Conservation (phyloP, 345 rosid genomes). For the Euphorbia peplus region DNA sequence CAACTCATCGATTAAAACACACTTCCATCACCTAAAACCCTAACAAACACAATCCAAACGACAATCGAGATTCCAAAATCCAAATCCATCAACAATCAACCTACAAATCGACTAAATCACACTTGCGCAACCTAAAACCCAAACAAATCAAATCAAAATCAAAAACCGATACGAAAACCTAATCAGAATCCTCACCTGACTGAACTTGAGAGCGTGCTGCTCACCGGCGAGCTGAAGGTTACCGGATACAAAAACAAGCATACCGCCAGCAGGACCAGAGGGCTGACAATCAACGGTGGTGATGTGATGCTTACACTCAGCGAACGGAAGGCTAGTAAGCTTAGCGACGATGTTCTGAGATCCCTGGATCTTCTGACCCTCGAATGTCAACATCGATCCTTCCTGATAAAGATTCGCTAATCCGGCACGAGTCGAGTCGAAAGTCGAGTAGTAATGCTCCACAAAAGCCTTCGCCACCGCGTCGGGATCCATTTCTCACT, state of each 20-base stretch:
- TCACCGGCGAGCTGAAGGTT: slow-evolving; percentile 90
- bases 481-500: slow-evolving; percentile 72
- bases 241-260: slow-evolving; percentile 93
- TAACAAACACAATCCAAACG: not conserved
- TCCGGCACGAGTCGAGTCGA: slow-evolving; percentile 64
- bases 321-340: slow-evolving; percentile 80
- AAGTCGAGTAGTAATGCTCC: slow-evolving; percentile 80
- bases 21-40: not conserved
- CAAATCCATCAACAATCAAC: not conserved
- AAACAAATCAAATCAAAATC: not conserved
- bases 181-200: slow-evolving; percentile 51
- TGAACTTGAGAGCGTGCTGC: slow-evolving; percentile 90
- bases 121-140: not conserved
- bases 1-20: not conserved
- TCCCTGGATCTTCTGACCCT: slow-evolving; percentile 93
- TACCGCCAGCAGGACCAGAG: slow-evolving; percentile 87
- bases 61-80: not conserved
- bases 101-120: slow-evolving; percentile 23
- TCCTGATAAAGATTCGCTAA: slow-evolving; percentile 78
- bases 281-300: slow-evolving; percentile 94
- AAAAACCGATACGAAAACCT: not conserved
- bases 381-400: slow-evolving; percentile 84
- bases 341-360: slow-evolving; percentile 71
- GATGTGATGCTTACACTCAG: slow-evolving; percentile 85
- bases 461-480: slow-evolving; percentile 80